Base-by-base conservation (phyloP, 495 filamentous ascomycete species). In the Daldinia childiae region DNA sequence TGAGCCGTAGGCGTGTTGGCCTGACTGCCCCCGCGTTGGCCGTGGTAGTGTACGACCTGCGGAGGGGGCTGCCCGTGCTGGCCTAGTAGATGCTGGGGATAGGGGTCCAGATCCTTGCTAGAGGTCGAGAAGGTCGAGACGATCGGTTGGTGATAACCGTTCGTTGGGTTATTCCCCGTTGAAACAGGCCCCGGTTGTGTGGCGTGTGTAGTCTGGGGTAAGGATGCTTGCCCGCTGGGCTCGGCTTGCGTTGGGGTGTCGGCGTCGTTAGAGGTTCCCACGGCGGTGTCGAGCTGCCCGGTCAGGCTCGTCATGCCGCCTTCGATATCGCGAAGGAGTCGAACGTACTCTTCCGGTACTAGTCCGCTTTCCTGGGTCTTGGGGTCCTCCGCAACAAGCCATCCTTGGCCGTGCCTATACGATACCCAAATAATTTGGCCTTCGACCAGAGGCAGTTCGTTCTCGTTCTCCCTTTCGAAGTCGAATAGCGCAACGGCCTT, bases 331-430 rank as follows among this genome's bases (percentile, higher is more conserved):
- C 94, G 90, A 64, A 98, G 85, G 26, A 99, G 86, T 7, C 95
- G 90, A 58, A 99, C 95, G 77, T 98, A 99, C 80, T 97, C 93
- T 79, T 99, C 95, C 7, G 95, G 95, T 1, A 99, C 95, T 45
- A 99, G 85, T 2, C 95, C 95, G 67, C 91, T 87, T 68, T 88
- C 86, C 58, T 85, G 93, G 3, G 93, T 97, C 77, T 90, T 92
- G n/a, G 95, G 95, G 74, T 99, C 96, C 80, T 96, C 91, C 3
- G 96, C 95, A 26, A 99, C 95, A 41, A 99, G 84, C 95, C 95
- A 99, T 45, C 95, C 95, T 80, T 97, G 93, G 19, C 94, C 94
- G 78, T 98, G 94, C 32, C 95, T 86, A 77, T 97, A 99, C 9
- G 92, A 95, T 43, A 99, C 94, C 86, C 94, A 94, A 50, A 99